Evolutionary conservation across 139 green algal species (phyloP).

Genomic region (Micromonas pusilla): DNA sequence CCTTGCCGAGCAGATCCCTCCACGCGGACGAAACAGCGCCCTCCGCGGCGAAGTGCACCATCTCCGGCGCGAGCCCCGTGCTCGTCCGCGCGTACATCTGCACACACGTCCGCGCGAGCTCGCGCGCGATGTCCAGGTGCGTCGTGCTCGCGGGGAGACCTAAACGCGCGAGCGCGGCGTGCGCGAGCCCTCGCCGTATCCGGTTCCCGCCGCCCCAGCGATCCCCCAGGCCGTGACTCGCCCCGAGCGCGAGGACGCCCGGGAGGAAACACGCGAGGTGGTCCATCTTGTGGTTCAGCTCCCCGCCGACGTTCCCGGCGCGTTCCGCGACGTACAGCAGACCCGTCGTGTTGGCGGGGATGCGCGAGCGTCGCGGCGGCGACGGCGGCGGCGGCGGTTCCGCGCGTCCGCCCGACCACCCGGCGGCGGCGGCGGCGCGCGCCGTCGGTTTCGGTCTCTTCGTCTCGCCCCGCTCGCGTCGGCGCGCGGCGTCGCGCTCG

Average conservation of each 20-base stretch:
- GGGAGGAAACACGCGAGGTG: constrained; percentile 67
- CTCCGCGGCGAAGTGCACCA: constrained; percentile 35
- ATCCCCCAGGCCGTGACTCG: background rate
- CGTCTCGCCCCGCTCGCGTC: too few species aligned
- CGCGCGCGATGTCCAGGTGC: background rate
- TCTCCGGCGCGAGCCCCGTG: constrained; percentile 40
- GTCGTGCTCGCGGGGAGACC: background rate
- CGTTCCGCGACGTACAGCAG: constrained; percentile 50
- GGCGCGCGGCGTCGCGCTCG: too few species aligned
- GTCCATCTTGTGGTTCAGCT: constrained; percentile 50
- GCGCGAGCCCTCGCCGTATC: background rate
- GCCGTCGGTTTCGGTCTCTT: too few species aligned
- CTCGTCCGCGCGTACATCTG: constrained; percentile 48
- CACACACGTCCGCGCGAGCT: constrained; percentile 15
- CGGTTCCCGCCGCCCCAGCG: background rate
- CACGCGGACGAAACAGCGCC: background rate
- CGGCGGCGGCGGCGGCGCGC: too few species aligned
- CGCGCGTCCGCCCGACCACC: too few species aligned
- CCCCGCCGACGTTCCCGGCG: background rate
- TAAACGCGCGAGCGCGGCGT: background rate
- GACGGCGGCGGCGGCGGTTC: background rate
- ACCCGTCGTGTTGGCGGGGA: background rate
- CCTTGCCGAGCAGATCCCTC: constrained; percentile 1
- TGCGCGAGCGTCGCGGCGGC: background rate
- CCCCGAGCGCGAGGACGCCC: constrained; percentile 25